Conservation (phyloP, 2,329 filamentous ascomycete species). For the Atkinsonella hypoxylon region DNA sequence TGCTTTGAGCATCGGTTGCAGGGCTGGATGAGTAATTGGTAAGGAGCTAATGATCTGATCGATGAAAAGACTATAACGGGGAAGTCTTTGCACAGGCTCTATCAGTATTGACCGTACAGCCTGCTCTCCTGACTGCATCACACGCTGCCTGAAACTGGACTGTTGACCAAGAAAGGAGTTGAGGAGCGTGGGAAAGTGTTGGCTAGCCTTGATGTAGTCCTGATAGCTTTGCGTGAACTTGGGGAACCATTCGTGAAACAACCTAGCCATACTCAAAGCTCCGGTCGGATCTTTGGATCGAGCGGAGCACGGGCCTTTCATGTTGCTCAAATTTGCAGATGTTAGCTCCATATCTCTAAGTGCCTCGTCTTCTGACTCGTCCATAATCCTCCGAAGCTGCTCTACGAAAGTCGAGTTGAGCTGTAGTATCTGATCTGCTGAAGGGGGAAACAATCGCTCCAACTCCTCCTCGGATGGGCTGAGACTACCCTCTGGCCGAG, state of each 20-base stretch:
- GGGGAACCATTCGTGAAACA: conserved; percentile 85
- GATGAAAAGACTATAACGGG: conserved; percentile 90
- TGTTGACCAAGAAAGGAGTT: conserved; percentile 68
- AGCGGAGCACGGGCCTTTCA: conserved; percentile 29
- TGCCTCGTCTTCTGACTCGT: conserved; percentile 73
- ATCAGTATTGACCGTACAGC: conserved; percentile 83
- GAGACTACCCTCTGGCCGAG: conserved; percentile 44
- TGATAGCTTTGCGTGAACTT: conserved; percentile 84
- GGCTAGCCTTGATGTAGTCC: conserved; percentile 84
- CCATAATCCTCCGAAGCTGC: conserved; percentile 63
- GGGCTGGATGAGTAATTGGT: conserved; percentile 73
- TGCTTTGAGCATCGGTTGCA: conserved; percentile 73
- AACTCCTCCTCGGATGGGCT: conserved; percentile 64
- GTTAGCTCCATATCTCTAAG: conserved; percentile 59
- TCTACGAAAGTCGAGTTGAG: conserved; percentile 73
- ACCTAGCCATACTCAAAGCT: conserved; percentile 62
- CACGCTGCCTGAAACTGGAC: conserved; percentile 69
- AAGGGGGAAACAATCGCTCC: conserved; percentile 67
- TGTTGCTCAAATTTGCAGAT: conserved; percentile 29
- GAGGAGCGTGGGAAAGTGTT: conserved; percentile 72
- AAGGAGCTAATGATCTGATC: conserved; percentile 86
- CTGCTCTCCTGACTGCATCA: conserved; percentile 81
- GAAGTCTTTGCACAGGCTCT: conserved; percentile 88
- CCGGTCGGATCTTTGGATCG: conserved; percentile 63
- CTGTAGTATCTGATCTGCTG: conserved; percentile 67